Evolutionary conservation across 2,329 filamentous ascomycete genomes (phyloP).

Genomic region (Exophiala oligosperma): DNA sequence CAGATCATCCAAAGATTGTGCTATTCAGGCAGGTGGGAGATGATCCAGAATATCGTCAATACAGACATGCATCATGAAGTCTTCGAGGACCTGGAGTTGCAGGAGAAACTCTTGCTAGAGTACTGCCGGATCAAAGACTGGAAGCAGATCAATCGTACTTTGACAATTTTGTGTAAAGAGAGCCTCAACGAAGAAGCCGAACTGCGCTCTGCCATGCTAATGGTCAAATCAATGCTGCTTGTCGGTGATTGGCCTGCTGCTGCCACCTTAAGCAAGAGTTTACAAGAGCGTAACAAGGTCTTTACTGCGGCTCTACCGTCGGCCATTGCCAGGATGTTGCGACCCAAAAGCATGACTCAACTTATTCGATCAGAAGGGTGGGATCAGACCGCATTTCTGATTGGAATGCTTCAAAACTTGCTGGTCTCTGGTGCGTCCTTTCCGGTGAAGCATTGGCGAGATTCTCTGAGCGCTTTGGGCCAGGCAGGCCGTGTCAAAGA

Average conservation of each 20-base stretch:
- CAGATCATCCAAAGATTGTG: slow-evolving; percentile 66
- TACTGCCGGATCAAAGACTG: slow-evolving; percentile 55
- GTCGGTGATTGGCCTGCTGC: slow-evolving; percentile 37
- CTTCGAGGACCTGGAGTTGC: slow-evolving; percentile 56
- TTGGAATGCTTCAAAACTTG: slow-evolving; percentile 49
- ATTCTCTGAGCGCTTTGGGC: slow-evolving; percentile 60
- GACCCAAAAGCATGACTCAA: not conserved
- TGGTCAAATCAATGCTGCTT: slow-evolving; percentile 36
- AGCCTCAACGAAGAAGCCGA: slow-evolving; percentile 34
- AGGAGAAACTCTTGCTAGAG: slow-evolving; percentile 54
- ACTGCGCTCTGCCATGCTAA: slow-evolving; percentile 37
- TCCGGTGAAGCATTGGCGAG: slow-evolving; percentile 52
- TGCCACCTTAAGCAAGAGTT: slow-evolving; percentile 1
- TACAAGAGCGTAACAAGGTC: slow-evolving; percentile 6
- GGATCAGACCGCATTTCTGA: slow-evolving; percentile 39
- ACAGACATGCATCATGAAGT: slow-evolving; percentile 67
- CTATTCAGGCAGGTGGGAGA: slow-evolving; percentile 51
- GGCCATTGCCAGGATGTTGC: not conserved
- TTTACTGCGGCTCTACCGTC: slow-evolving; percentile 1
- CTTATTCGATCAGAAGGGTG: not conserved
- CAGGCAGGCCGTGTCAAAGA: slow-evolving; percentile 15
- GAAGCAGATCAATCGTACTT: slow-evolving; percentile 54
- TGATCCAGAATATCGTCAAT: slow-evolving; percentile 54
- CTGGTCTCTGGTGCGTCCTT: slow-evolving; percentile 47
- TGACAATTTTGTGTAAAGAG: slow-evolving; percentile 51